phyloP scores from a whole-genome alignment of 1,139 yeast species.

The Diutina sp. region DNA sequence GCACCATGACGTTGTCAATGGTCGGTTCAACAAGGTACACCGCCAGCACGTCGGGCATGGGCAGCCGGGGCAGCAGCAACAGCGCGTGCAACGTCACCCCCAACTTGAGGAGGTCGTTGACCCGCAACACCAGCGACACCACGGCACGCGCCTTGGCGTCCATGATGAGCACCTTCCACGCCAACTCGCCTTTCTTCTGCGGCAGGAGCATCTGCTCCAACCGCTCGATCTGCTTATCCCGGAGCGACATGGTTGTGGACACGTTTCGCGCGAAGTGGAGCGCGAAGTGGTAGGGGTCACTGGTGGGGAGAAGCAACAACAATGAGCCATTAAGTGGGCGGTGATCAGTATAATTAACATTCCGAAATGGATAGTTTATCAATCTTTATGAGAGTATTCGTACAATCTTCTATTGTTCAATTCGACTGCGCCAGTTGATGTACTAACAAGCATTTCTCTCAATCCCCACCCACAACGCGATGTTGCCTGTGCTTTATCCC shows the following conservation, averaged over 20 bases:
- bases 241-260: constrained; percentile 1
- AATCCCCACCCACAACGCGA: too few species aligned
- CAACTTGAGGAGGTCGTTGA: constrained; percentile 75
- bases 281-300: neutral
- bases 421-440: too few species aligned
- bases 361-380: too few species aligned
- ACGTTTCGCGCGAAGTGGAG: neutral
- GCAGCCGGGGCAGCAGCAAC: constrained; percentile 55
- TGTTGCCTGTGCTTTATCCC: too few species aligned
- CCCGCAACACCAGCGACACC: constrained; percentile 79
- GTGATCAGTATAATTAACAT: neutral
- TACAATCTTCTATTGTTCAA: too few species aligned
- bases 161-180: constrained; percentile 89
- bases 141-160: constrained; percentile 76
- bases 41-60: constrained; percentile 88
- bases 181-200: constrained; percentile 42
- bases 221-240: constrained; percentile 1
- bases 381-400: too few species aligned
- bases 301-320: neutral
- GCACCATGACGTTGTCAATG: constrained; percentile 50
- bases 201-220: constrained; percentile 3
- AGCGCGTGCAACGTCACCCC: constrained; percentile 86
- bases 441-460: too few species aligned
- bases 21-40: constrained; percentile 89
- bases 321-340: neutral